A percentile compares a stretch with the other conserved stretches of the same genome.
Conservation (phyloP, 2,329 filamentous ascomycete genomes). For the Akanthomyces lecanii region DNA sequence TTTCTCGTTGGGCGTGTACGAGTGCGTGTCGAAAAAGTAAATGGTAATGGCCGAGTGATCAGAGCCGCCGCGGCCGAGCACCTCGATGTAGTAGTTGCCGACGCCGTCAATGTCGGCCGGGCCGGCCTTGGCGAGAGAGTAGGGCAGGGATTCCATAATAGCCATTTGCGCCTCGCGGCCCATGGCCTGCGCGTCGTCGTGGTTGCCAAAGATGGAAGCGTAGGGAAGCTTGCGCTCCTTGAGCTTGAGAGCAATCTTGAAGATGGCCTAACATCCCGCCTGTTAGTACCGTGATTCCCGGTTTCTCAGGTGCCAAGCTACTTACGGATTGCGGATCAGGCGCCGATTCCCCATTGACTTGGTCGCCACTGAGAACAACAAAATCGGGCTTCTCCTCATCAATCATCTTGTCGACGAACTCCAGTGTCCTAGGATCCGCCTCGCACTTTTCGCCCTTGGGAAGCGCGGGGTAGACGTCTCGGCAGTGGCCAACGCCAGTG, state of each 20-base stretch:
- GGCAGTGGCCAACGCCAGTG: slow-evolving; percentile 79
- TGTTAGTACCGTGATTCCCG: slow-evolving; percentile 21
- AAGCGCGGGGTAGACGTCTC: slow-evolving; percentile 75
- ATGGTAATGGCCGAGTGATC: slow-evolving; percentile 88
- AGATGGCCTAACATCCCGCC: slow-evolving; percentile 58
- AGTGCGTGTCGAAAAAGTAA: slow-evolving; percentile 92
- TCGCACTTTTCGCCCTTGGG: slow-evolving; percentile 76
- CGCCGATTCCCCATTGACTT: slow-evolving; percentile 90
- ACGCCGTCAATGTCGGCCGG: slow-evolving; percentile 82
- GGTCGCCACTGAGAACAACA: slow-evolving; percentile 87
- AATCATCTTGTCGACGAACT: slow-evolving; percentile 78
- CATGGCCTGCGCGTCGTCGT: slow-evolving; percentile 87
- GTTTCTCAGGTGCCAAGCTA: slow-evolving; percentile 10
- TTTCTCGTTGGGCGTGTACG: slow-evolving; percentile 84
- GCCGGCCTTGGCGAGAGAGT: slow-evolving; percentile 80
- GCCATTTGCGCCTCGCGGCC: slow-evolving; percentile 76
- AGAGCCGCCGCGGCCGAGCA: slow-evolving; percentile 72
- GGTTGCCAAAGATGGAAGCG: slow-evolving; percentile 92
- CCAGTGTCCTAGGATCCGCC: slow-evolving; percentile 84
- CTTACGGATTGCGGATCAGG: slow-evolving; percentile 81
- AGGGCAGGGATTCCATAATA: slow-evolving; percentile 80
- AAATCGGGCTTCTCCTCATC: slow-evolving; percentile 93
- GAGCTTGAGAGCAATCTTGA: slow-evolving; percentile 84
- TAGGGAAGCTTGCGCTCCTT: slow-evolving; percentile 87
- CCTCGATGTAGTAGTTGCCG: slow-evolving; percentile 91